These are phyloP conservation scores for Astragalus glycyphyllos DNA, from an alignment of 306 rosid species.

Conservation along the genomic window DNA sequence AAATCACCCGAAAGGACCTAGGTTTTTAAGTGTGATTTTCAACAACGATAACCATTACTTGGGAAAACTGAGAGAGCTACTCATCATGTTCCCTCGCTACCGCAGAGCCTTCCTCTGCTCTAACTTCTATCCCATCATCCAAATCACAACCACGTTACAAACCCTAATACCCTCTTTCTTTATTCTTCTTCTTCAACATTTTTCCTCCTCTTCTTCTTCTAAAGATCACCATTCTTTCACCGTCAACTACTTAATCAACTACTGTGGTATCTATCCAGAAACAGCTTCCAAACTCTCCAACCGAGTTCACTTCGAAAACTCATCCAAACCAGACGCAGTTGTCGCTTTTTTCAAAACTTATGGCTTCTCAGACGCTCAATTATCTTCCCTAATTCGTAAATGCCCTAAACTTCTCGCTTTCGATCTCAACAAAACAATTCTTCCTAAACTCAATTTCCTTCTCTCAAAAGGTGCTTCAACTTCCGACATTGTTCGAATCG, in stretches of 20 bases:
- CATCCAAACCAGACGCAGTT: conserved; percentile 38
- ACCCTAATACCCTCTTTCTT: background rate
- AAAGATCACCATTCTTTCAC: conserved; percentile 31
- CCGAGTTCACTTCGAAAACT: conserved; percentile 28
- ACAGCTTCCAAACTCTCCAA: conserved; percentile 39
- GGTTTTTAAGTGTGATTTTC: too few relatives aligned
- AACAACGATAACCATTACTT: too few relatives aligned
- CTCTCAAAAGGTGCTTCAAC: conserved; percentile 44
- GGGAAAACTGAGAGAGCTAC: too few relatives aligned
- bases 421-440: conserved; percentile 16
- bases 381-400: background rate
- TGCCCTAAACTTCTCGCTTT: background rate
- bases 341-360: conserved; percentile 33
- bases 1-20: too few relatives aligned
- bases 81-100: background rate
- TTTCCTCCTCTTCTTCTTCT: background rate
- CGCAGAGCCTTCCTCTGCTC: conserved; percentile 7
- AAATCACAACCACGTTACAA: background rate
- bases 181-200: background rate
- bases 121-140: background rate
- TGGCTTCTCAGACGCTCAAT: conserved; percentile 41
- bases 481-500: conserved; percentile 33
- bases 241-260: conserved; percentile 41
- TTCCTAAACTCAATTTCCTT: conserved; percentile 45
- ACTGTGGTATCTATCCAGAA: conserved; percentile 40